phyloP scores from a whole-genome alignment of 352 stramenopile genomes.

The Thalassiosira hispida region DNA sequence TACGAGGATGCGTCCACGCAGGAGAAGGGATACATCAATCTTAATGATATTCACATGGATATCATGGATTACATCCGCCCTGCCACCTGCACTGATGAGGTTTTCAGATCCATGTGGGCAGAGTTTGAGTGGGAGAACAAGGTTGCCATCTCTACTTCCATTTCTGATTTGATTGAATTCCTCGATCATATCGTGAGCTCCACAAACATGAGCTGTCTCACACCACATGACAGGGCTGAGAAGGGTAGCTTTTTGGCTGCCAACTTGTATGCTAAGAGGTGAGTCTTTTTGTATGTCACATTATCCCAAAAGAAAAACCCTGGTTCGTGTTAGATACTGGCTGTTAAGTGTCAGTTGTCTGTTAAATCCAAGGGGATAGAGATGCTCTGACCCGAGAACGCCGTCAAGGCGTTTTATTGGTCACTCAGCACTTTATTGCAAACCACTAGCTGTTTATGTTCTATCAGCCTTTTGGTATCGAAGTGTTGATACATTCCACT shows the following conservation, averaged over 20 bases:
- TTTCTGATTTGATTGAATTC: slow-evolving; percentile 97
- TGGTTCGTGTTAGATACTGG: slow-evolving; percentile 82
- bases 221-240: slow-evolving; percentile 84
- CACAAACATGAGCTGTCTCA: slow-evolving; percentile 99
- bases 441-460: slow-evolving; percentile 48
- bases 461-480: slow-evolving; percentile 60
- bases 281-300: slow-evolving; percentile 30
- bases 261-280: slow-evolving; percentile 88
- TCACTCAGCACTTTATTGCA: slow-evolving; percentile 59
- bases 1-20: slow-evolving; percentile 94
- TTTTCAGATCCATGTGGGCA: slow-evolving; percentile 99
- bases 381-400: slow-evolving; percentile 36
- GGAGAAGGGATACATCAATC: slow-evolving; percentile 98
- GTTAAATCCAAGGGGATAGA: slow-evolving; percentile 75
- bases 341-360: slow-evolving; percentile 60
- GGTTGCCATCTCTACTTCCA: slow-evolving; percentile 90
- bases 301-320: slow-evolving; percentile 44
- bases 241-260: slow-evolving; percentile 84
- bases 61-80: slow-evolving; percentile 99
- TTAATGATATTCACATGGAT: slow-evolving; percentile 99
- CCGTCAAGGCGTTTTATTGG: slow-evolving; percentile 71
- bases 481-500: slow-evolving; percentile 69
- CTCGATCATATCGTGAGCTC: slow-evolving; percentile 97
- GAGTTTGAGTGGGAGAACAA: slow-evolving; percentile 99
- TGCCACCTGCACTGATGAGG: slow-evolving; percentile 91